Base-by-base conservation (phyloP, 2,329 filamentous ascomycete genomes). In the Clonostachys chloroleuca region DNA sequence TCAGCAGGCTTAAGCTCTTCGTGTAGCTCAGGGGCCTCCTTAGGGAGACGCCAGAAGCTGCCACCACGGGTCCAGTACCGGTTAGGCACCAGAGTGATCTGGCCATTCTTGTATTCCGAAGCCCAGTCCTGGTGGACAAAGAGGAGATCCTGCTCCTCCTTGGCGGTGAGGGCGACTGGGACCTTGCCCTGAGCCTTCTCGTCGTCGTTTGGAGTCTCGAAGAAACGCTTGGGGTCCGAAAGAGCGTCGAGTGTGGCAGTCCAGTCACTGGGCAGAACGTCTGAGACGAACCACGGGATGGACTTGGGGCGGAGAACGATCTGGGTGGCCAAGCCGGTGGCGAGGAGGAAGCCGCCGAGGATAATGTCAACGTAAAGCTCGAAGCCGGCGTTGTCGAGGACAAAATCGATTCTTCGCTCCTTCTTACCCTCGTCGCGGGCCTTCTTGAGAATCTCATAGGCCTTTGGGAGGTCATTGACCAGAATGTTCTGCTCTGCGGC, bases 261-360 rank as follows among this genome's bases (percentile, higher is more conserved):
- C 57, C 97, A 96, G 68, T 99, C 94, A 39, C 74, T 77, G 0
- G 92, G 92, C 12, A 96, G 69, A 5, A 97, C 94, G 59, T 99
- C 94, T 1, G 91, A 96, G 43, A 99, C 94, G 62, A 97, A 99
- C 94, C 94, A 99, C 1, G 94, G 94, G 49, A 99, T 92, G 18
- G 84, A 86, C 71, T 99, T 99, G 45, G 94, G 92, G 60, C 96
- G 92, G 10, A 99, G 78, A 17, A 97, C 84, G 13, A 99, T 78
- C 20, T 83, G 83, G 0, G 92, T 96, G 1, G 94, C 94, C 6
- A 99, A 81, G 1, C 87, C 89, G 0, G 90, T 78, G 1, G 89
- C 84, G 7, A 99, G 77, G 13, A 99, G 77, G 63, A 95, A 99
- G 1, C 92, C 92, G 0, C 90, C 92, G 3, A 99, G 78, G 48